A percentile compares a stretch with the other conserved stretches of the same genome.
phyloP scores from a whole-genome alignment of 2,329 filamentous ascomycete species.

The Fusarium metavorans region DNA sequence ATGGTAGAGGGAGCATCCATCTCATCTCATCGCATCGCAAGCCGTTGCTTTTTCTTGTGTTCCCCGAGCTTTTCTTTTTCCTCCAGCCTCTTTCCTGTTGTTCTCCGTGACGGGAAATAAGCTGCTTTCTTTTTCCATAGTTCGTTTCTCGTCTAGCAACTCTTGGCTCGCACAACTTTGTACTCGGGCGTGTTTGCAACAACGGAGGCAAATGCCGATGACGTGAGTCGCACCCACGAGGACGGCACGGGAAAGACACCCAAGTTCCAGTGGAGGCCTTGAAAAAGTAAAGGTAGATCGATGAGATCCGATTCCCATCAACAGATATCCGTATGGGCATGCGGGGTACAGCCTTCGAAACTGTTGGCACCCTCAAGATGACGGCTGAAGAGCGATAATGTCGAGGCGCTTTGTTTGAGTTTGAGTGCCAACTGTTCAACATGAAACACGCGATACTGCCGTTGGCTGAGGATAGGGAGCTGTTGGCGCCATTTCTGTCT shows the following conservation, averaged over 20 bases:
- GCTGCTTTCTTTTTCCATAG: conserved; percentile 6
- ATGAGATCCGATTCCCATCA: neutral
- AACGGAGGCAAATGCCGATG: neutral
- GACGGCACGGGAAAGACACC: neutral
- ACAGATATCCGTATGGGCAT: neutral
- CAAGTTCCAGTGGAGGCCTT: neutral
- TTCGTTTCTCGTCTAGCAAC: neutral
- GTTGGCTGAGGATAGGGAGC: conserved; percentile 1
- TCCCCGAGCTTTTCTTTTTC: neutral
- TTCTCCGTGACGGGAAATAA: neutral
- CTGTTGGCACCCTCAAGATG: neutral
- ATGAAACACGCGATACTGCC: neutral
- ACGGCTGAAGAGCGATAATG: neutral
- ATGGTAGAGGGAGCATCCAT: conserved; percentile 4
- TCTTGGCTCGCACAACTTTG: neutral
- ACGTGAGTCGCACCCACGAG: conserved; percentile 6
- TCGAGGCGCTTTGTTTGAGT: neutral
- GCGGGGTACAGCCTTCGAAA: conserved; percentile 9
- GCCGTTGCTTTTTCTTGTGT: conserved; percentile 24
- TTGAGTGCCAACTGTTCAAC: neutral
- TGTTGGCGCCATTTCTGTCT: conserved; percentile 8
- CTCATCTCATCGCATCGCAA: neutral
- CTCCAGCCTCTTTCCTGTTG: neutral
- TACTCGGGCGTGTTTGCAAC: conserved; percentile 5
- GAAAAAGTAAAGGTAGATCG: conserved; percentile 2